A percentile compares a stretch with the other conserved stretches of the same genome.
phyloP scores from a whole-genome alignment of 495 filamentous ascomycete genomes.

The Mytilinidion resinicola region DNA sequence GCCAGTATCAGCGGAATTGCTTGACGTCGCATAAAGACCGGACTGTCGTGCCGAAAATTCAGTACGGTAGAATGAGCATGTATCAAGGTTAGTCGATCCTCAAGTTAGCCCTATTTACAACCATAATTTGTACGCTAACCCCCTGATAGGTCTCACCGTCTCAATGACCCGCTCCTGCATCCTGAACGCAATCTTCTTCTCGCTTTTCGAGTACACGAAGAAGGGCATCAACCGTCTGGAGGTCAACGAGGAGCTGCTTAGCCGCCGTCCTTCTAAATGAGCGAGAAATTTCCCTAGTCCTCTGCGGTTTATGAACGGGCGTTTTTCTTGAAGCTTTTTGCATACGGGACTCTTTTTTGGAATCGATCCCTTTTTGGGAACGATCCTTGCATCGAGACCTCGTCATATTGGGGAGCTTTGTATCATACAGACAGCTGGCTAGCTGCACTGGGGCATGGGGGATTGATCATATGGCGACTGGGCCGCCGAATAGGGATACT shows the following conservation, averaged over 20 bases:
- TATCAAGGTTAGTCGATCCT: conserved; percentile 45
- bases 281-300: no score
- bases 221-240: conserved; percentile 58
- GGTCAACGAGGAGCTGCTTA: conserved; percentile 30
- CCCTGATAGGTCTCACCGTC: conserved; percentile 58
- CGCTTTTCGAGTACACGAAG: conserved; percentile 70
- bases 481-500: no score
- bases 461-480: no score
- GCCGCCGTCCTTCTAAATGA: neutral
- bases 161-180: conserved; percentile 69
- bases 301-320: no score
- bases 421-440: no score
- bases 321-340: no score
- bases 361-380: no score
- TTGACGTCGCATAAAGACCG: conserved; percentile 59
- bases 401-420: no score
- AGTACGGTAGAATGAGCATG: conserved; percentile 65
- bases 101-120: neutral
- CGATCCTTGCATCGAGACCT: no score
- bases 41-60: conserved; percentile 57
- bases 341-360: no score
- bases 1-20: conserved; percentile 73
- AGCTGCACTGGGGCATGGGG: no score
- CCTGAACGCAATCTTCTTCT: conserved; percentile 74
- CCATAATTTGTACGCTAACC: neutral